phyloP scores from a whole-genome alignment of 2,329 filamentous ascomycete species.

The Epichloe scottii region DNA sequence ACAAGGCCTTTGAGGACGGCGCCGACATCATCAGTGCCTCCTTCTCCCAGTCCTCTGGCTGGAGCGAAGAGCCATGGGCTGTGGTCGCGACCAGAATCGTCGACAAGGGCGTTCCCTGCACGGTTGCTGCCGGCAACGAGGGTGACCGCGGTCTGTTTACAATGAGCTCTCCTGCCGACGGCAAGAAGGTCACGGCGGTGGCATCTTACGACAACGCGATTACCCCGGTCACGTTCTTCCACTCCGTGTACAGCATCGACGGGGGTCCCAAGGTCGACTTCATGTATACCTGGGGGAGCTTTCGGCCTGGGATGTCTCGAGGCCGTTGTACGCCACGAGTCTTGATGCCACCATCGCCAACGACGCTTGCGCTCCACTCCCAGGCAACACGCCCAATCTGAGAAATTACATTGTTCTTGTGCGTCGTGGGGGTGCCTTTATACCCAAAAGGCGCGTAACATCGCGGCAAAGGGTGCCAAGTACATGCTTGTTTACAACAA shows the following conservation, averaged over 20 bases:
- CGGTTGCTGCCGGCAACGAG: constrained; percentile 31
- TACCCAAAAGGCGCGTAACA: not conserved
- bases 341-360: constrained; percentile 24
- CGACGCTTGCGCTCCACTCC: constrained; percentile 20
- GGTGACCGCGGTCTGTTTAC: constrained; percentile 30
- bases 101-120: constrained; percentile 27
- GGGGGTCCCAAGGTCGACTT: not conserved
- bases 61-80: constrained; percentile 19
- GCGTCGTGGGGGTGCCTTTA: constrained; percentile 20
- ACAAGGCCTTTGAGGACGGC: constrained; percentile 27
- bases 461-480: constrained; percentile 34
- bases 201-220: constrained; percentile 29
- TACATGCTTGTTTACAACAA: constrained; percentile 53
- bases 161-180: constrained; percentile 25
- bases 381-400: constrained; percentile 37
- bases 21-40: constrained; percentile 26
- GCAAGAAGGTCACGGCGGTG: constrained; percentile 28
- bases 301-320: constrained; percentile 5
- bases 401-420: constrained; percentile 40
- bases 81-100: constrained; percentile 28
- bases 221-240: constrained; percentile 24
- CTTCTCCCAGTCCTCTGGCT: too few relatives aligned
- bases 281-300: not conserved
- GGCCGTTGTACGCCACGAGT: constrained; percentile 17
- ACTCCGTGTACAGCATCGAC: constrained; percentile 24